phyloP scores from a whole-genome alignment of 106 monocot species.

The Triglochin maritima region DNA sequence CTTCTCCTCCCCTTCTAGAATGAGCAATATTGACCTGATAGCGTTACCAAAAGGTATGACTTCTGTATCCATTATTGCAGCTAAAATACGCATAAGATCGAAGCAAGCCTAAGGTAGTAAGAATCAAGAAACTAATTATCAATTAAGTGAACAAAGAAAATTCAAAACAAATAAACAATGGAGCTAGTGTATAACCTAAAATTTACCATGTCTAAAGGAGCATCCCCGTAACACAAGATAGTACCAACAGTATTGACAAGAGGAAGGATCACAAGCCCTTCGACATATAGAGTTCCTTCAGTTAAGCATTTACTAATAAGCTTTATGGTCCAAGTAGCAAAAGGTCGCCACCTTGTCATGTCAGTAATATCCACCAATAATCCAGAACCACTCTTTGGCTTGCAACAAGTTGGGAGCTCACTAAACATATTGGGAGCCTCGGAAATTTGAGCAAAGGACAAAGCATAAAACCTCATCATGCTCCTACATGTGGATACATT shows the following conservation, averaged over 20 bases:
- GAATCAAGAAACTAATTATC: not conserved
- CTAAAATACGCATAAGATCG: constrained; percentile 68
- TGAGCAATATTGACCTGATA: constrained; percentile 55
- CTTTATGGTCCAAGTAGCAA: constrained; percentile 69
- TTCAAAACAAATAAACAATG: not conserved
- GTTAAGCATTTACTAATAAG: constrained; percentile 72
- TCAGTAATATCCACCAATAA: constrained; percentile 61
- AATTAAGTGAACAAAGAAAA: constrained; percentile 3
- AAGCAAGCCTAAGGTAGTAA: constrained; percentile 61
- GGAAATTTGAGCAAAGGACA: constrained; percentile 49
- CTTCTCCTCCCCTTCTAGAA: constrained; percentile 37
- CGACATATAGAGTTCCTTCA: constrained; percentile 82
- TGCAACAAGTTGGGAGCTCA: constrained; percentile 60
- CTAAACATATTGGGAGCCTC: constrained; percentile 29
- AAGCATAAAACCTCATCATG: constrained; percentile 54
- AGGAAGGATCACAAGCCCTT: constrained; percentile 45
- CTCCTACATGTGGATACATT: constrained; percentile 9
- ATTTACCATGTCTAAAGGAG: constrained; percentile 72
- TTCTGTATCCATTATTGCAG: constrained; percentile 44
- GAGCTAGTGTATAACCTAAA: not conserved
- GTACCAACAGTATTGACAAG: constrained; percentile 49
- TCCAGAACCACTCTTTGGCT: constrained; percentile 42
- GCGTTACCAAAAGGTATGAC: constrained; percentile 51
- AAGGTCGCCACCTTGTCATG: constrained; percentile 45
- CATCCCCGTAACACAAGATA: constrained; percentile 56